Base-by-base conservation (phyloP, 805 yeast species). In the Yarrowia keelungensis region DNA sequence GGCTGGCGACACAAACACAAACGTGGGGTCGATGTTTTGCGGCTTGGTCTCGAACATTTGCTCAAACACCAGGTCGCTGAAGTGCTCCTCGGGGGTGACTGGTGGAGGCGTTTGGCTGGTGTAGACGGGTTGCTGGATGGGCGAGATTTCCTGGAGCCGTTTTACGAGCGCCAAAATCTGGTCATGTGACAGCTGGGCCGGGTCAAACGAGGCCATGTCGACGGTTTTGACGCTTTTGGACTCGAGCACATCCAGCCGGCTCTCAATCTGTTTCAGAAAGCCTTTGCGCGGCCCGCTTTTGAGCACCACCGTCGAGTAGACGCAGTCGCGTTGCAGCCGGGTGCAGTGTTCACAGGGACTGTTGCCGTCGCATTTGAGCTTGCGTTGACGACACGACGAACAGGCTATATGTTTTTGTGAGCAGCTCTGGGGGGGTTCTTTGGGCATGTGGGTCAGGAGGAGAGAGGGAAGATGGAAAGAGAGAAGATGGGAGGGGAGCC, bases 311-410 rank as follows among this genome's bases (percentile, higher is more conserved):
- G 62, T 56, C 35, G 62, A 56, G 47, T 56, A 56, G 62, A 41
- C 62, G 22, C 62, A 56, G 22, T 56, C 62, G 9, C 62, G 62
- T 15, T 56, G 62, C 11, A 56, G 16, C 1, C 62, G 46, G 39
- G 62, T 56, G 62, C 62, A 56, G 39, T 56, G 62, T 11, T 56
- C 62, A n/a, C 62, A 56, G 39, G 62, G 62, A 11, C 38, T 41
- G 38, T 26, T 26, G 36, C 62, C 62, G 35, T 56, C 47, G 39
- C 62, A 56, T 26, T 42, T 56, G 22, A 56, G 47, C 62, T 56
- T 56, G 62, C 62, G 62, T 56, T 56, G 62, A n/a, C 62, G 62
- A 26, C 62, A 56, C 47, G 47, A 41, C 47, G 62, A 41, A 19
- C 62, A 56, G 19, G 62, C 62, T 41, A 56, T 56, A 42, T 56